Percentiles rank a stretch among this genome's conserved stretches.
Evolutionary conservation across 2,329 filamentous ascomycete genomes (phyloP).

Genomic region (Cercospora sp.): DNA sequence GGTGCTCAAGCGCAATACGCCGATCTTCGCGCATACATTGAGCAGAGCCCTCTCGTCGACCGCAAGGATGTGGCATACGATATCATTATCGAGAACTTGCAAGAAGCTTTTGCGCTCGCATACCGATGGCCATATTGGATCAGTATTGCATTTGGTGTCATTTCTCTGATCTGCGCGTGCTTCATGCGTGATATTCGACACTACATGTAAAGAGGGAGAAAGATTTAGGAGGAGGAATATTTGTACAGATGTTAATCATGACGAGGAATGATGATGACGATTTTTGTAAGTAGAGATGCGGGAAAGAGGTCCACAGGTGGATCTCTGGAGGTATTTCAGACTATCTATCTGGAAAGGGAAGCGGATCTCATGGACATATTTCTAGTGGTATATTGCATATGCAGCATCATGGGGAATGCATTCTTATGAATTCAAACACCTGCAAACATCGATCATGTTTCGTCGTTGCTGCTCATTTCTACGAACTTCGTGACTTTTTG

Average conservation of each 20-base stretch:
- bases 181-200: constrained; percentile 39
- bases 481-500: too few relatives aligned
- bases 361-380: too few relatives aligned
- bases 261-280: not conserved
- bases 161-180: constrained; percentile 33
- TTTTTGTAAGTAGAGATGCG: too few relatives aligned
- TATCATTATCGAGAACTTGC: constrained; percentile 28
- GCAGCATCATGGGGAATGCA: too few relatives aligned
- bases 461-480: too few relatives aligned
- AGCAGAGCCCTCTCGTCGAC: constrained; percentile 18
- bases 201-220: constrained; percentile 28
- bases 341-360: too few relatives aligned
- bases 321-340: too few relatives aligned
- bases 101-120: constrained; percentile 33
- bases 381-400: too few relatives aligned
- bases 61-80: constrained; percentile 31
- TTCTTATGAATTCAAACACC: too few relatives aligned
- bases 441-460: too few relatives aligned
- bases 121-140: constrained; percentile 39
- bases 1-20: constrained; percentile 27
- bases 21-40: constrained; percentile 22
- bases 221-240: not conserved
- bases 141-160: constrained; percentile 37
- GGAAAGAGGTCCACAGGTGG: too few relatives aligned
- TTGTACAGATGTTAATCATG: not conserved